Conservation (phyloP, 1,284 basidiomycete genomes). For the Fomitiporia mediterranea region DNA sequence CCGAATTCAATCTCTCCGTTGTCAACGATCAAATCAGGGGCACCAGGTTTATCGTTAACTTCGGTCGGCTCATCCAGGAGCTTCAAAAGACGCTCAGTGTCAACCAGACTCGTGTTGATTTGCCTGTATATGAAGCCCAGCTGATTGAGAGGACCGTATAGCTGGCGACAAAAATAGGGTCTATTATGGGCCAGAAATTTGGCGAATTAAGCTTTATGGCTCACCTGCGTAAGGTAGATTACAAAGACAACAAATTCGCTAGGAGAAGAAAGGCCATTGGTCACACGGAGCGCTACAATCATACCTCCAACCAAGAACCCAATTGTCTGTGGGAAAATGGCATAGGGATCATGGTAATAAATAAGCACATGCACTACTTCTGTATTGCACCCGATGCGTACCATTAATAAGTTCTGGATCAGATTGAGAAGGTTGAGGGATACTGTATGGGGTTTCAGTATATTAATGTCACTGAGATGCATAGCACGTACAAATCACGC, state of each 20-base stretch:
- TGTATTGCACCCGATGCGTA: constrained; percentile 31
- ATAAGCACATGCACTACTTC: neutral
- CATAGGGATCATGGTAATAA: neutral
- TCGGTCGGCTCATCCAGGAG: constrained; percentile 76
- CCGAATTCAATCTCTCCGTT: constrained; percentile 83
- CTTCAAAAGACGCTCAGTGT: constrained; percentile 73
- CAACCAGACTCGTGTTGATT: constrained; percentile 71
- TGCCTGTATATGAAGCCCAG: constrained; percentile 71
- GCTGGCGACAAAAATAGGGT: constrained; percentile 34
- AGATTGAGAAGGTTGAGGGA: constrained; percentile 72
- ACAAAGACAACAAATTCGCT: constrained; percentile 76
- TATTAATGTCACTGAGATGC: neutral
- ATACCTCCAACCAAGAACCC: constrained; percentile 76
- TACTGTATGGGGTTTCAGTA: constrained; percentile 34
- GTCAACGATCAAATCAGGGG: constrained; percentile 67
- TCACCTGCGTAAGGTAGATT: constrained; percentile 72
- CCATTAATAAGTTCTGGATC: constrained; percentile 76
- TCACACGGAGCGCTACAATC: constrained; percentile 67
- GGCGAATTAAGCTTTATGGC: constrained; percentile 25
- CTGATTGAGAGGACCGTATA: constrained; percentile 70
- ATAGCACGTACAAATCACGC: constrained; percentile 56
- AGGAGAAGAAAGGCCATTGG: constrained; percentile 41
- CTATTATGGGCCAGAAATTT: constrained; percentile 1
- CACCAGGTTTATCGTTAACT: constrained; percentile 75
- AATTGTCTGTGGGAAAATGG: constrained; percentile 42